Percentiles rank a stretch among this genome's conserved stretches.
Conservation (phyloP, 257 asterid species). For the Prunella vulgaris region DNA sequence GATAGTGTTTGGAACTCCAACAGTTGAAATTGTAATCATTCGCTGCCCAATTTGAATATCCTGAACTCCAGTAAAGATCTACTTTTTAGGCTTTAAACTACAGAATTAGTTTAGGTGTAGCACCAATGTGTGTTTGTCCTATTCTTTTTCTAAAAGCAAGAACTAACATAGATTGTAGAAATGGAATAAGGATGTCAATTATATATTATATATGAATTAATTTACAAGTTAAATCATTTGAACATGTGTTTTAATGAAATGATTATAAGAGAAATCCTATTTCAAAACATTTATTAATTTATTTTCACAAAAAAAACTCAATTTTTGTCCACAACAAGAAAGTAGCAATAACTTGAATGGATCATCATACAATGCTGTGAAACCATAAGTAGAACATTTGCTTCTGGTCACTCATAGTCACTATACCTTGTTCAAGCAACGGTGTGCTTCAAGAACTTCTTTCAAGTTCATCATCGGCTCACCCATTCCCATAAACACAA, state of each 20-base stretch:
- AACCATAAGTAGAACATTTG: background rate
- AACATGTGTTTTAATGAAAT: background rate
- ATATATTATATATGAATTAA: background rate
- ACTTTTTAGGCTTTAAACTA: constrained; percentile 8
- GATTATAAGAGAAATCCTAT: background rate
- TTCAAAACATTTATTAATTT: background rate
- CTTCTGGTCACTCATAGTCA: background rate
- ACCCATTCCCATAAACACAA: constrained; percentile 99
- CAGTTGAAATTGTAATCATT: constrained; percentile 97
- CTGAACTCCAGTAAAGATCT: constrained; percentile 31
- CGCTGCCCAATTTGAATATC: constrained; percentile 94
- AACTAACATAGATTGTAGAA: background rate
- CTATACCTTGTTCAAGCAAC: constrained; percentile 88
- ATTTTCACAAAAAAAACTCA: background rate
- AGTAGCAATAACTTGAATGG: background rate
- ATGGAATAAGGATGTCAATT: background rate
- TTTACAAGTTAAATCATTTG: background rate
- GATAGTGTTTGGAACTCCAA: constrained; percentile 95
- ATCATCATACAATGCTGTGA: background rate
- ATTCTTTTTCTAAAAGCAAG: background rate
- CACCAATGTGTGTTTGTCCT: background rate
- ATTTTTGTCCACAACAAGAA: background rate
- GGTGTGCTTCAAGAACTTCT: constrained; percentile 91
- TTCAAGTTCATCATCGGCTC: constrained; percentile 96
- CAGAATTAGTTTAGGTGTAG: background rate